phyloP scores from a whole-genome alignment of 1,284 basidiomycete species.

The Melampsora americana region DNA sequence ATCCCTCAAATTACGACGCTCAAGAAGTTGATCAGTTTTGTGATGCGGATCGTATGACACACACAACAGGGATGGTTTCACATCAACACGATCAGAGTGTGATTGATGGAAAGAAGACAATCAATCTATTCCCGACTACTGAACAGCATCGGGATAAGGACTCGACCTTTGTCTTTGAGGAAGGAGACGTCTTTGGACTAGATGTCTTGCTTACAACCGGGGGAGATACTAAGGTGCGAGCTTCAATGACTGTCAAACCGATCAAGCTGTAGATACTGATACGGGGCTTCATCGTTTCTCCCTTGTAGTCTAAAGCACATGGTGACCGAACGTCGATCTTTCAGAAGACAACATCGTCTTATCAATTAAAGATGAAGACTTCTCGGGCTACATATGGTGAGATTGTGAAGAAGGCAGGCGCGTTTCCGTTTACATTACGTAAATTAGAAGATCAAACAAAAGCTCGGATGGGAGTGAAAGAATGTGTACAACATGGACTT shows the following conservation, averaged over 20 bases:
- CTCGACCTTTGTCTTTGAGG: constrained; percentile 71
- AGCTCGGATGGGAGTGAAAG: constrained; percentile 88
- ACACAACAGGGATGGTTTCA: constrained; percentile 64
- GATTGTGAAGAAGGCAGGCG: constrained; percentile 93
- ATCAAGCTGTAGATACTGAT: constrained; percentile 6
- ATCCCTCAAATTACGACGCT: not conserved
- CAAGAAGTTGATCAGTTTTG: not conserved
- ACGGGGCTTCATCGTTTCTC: constrained; percentile 45
- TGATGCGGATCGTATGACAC: not conserved
- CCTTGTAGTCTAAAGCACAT: constrained; percentile 70
- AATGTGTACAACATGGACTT: constrained; percentile 87
- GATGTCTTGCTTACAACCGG: constrained; percentile 86
- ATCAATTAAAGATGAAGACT: constrained; percentile 96
- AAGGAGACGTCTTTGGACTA: constrained; percentile 93
- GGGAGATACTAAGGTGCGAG: constrained; percentile 75
- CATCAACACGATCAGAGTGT: constrained; percentile 88
- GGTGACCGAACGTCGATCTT: constrained; percentile 88
- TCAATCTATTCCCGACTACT: constrained; percentile 83
- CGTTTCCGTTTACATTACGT: constrained; percentile 96
- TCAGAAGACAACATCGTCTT: constrained; percentile 78
- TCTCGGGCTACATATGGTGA: constrained; percentile 91
- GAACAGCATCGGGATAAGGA: constrained; percentile 80
- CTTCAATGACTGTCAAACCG: not conserved
- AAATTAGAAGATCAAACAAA: constrained; percentile 91
- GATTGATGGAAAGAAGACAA: constrained; percentile 93